These are phyloP conservation scores for Penicillium soppii DNA, from an alignment of 495 filamentous ascomycete genomes.

Conservation along the genomic window DNA sequence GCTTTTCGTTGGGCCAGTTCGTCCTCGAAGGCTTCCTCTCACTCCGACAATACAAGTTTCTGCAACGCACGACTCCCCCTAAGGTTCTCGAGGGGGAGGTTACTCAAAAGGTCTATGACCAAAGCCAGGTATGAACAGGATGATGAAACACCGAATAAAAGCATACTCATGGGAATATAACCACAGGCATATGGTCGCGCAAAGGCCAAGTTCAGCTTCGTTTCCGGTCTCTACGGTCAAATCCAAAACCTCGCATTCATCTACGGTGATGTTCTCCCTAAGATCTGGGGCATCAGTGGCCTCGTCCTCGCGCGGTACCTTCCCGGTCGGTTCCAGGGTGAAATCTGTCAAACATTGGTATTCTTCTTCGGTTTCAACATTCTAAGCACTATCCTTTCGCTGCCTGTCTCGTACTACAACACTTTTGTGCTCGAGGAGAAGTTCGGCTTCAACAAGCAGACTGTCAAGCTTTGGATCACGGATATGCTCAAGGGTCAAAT, in stretches of 20 bases:
- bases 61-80: conserved; percentile 75
- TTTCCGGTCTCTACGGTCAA: conserved; percentile 79
- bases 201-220: conserved; percentile 84
- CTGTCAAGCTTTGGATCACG: conserved; percentile 79
- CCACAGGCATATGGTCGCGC: conserved; percentile 83
- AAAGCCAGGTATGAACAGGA: conserved; percentile 66
- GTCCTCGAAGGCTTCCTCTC: conserved; percentile 82
- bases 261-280: conserved; percentile 85
- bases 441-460: conserved; percentile 99
- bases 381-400: conserved; percentile 69
- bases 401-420: conserved; percentile 86
- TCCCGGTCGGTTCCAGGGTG: conserved; percentile 77
- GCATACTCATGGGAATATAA: conserved; percentile 2
- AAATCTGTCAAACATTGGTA: conserved; percentile 89
- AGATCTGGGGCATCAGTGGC: conserved; percentile 83
- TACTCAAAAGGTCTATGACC: conserved; percentile 86
- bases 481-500: conserved; percentile 91
- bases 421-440: conserved; percentile 95
- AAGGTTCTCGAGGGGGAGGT: conserved; percentile 84
- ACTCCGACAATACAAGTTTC: conserved; percentile 80
- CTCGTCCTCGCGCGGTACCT: conserved; percentile 67
- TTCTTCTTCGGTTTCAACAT: conserved; percentile 88
- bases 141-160: neutral
- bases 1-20: conserved; percentile 88
- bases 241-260: conserved; percentile 83